Base-by-base conservation (phyloP, 1,139 yeast species). In the Protomyces inouyei region DNA sequence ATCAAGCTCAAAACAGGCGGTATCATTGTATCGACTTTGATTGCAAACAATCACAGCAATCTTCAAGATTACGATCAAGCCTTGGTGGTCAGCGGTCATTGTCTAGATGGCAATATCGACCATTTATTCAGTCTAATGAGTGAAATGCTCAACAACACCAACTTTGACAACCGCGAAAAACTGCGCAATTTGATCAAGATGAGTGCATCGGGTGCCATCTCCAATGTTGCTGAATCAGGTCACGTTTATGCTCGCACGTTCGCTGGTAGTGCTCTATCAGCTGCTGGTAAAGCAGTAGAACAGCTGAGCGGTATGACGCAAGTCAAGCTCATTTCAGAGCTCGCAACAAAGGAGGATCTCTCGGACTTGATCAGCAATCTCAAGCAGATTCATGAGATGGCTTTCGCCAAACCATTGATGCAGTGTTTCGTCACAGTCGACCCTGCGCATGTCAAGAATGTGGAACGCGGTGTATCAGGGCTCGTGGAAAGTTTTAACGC, bases 1-100 rank as follows among this genome's bases (percentile, higher is more conserved):
- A 91, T 95, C 68, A 89, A 87, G 72, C 79, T 86, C 61, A 80
- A 82, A 67, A 91, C 98, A 0, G 98, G 98, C 25, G 97, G 98
- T 0, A 75, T 93, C 21, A 77, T 83, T 1, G 82, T 91, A 32
- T 79, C 82, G 32, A 78, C 85, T 18, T 79, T 82, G 68, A 83
- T 85, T 3, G 79, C 81, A 55, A 79, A 87, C 2, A 80, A 85
- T 60, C 88, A 92, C 1, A 57, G 64, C 67, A 75, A 83, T 69
- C 76, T 83, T 10, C 70, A 73, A 36, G 74, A 77, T 9, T 76
- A 82, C 10, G 76, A 77, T 40, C 74, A 90, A 61, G 81, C 81
- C 60, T 78, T 87, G 65, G 77, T 82, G 25, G 74, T 88, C 52
- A 78, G 83, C 18, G 96, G 97, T 28, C 84, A 87, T 77, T 82